Conservation (phyloP, 2,329 filamentous ascomycete species). For the Tolypocladium inflatum region DNA sequence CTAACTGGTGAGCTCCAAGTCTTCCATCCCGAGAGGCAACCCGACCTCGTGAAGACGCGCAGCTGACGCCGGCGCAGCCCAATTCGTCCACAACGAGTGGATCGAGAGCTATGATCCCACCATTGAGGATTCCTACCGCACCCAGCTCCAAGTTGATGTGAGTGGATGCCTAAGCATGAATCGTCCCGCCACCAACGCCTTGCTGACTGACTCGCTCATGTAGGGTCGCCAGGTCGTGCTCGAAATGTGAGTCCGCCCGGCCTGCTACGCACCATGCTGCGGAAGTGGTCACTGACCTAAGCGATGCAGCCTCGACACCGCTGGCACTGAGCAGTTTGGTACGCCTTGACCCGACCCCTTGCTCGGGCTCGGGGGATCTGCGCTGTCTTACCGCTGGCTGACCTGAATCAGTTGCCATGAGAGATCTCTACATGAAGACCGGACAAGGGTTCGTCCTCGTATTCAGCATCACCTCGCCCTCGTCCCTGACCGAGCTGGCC, state of each 20-base stretch:
- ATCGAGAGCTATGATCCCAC: conserved; percentile 80
- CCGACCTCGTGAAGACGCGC: not conserved
- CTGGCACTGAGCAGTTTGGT: conserved; percentile 91
- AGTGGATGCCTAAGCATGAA: conserved; percentile 26
- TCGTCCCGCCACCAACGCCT: no score
- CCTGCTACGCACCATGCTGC: no score
- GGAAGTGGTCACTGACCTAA: conserved; percentile 11
- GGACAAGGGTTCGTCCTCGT: conserved; percentile 87
- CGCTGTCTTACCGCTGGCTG: not conserved
- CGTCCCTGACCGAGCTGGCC: conserved; percentile 73
- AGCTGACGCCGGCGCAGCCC: conserved; percentile 41
- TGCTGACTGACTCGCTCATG: conserved; percentile 18
- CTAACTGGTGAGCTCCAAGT: conserved; percentile 59
- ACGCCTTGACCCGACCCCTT: conserved; percentile 8
- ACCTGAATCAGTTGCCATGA: conserved; percentile 43
- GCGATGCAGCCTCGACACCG: conserved; percentile 63
- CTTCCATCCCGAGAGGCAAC: not conserved
- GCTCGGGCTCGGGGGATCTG: not conserved
- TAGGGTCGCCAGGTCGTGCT: conserved; percentile 81
- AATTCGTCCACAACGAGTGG: conserved; percentile 92
- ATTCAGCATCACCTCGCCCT: conserved; percentile 80
- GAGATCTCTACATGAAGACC: conserved; percentile 87
- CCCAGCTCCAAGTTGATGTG: conserved; percentile 74
- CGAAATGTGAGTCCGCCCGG: conserved; percentile 64
- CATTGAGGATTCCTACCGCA: conserved; percentile 69